Evolutionary conservation across 805 yeast genomes (phyloP).

Genomic region (Barnettozyma populi): DNA sequence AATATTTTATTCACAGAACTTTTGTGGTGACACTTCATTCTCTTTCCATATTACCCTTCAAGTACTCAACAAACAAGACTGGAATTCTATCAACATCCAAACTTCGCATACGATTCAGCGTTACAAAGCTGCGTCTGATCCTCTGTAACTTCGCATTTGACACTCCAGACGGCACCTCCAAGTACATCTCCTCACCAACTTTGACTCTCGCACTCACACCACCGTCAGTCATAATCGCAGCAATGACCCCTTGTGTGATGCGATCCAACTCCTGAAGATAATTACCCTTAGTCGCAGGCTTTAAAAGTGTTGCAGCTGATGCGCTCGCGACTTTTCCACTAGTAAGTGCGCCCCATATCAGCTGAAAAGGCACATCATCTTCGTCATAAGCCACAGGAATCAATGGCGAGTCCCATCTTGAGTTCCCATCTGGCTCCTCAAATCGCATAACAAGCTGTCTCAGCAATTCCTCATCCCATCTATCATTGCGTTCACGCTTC

Average conservation of each 20-base stretch:
- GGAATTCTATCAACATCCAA: slow-evolving; percentile 64
- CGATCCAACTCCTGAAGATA: slow-evolving; percentile 75
- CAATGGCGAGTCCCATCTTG: slow-evolving; percentile 93
- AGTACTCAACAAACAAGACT: slow-evolving; percentile 71
- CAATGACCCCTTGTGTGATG: slow-evolving; percentile 59
- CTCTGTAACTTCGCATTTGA: slow-evolving; percentile 79
- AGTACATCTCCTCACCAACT: slow-evolving; percentile 37
- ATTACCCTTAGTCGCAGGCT: slow-evolving; percentile 72
- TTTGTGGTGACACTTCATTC: slow-evolving; percentile 9
- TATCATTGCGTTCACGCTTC: slow-evolving; percentile 22
- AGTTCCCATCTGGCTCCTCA: slow-evolving; percentile 85
- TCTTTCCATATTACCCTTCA: slow-evolving; percentile 46
- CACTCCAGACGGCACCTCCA: slow-evolving; percentile 61
- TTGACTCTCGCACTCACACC: slow-evolving; percentile 39
- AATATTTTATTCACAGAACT: neutral
- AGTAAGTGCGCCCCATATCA: slow-evolving; percentile 59
- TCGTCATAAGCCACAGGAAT: slow-evolving; percentile 60
- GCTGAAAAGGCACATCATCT: slow-evolving; percentile 52
- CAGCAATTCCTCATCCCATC: slow-evolving; percentile 65
- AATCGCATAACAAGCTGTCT: slow-evolving; percentile 73
- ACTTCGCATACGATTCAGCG: slow-evolving; percentile 72
- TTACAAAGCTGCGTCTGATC: slow-evolving; percentile 75
- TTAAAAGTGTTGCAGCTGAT: slow-evolving; percentile 77
- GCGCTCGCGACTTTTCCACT: slow-evolving; percentile 58
- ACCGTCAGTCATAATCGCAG: slow-evolving; percentile 57